Conservation (phyloP, 495 filamentous ascomycete species). For the Amphirosellinia nigrospora region DNA sequence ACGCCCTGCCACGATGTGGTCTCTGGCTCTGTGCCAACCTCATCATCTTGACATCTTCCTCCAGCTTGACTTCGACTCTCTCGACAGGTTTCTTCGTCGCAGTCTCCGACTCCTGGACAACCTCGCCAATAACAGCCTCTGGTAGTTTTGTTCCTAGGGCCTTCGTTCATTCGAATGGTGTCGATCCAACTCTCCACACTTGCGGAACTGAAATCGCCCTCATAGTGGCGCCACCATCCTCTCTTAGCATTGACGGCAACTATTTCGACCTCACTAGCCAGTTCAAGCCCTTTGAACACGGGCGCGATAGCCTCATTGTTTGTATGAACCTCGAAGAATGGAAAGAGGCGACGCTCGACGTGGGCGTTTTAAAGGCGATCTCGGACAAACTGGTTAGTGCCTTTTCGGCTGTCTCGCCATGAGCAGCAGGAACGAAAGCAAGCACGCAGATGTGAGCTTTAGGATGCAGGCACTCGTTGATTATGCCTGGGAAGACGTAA, state of each 20-base stretch:
- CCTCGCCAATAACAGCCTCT: constrained; percentile 68
- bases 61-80: constrained; percentile 39
- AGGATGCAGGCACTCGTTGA: constrained; percentile 71
- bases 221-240: constrained; percentile 82
- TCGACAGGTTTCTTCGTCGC: constrained; percentile 46
- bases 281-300: constrained; percentile 66
- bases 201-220: constrained; percentile 61
- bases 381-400: constrained; percentile 73
- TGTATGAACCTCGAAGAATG: constrained; percentile 76
- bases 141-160: constrained; percentile 80
- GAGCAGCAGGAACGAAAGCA: constrained; percentile 68
- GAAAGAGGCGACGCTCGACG: constrained; percentile 73
- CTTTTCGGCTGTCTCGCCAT: constrained; percentile 58
- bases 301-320: constrained; percentile 62
- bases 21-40: constrained; percentile 30
- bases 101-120: constrained; percentile 54
- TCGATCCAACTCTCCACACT: constrained; percentile 87
- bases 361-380: constrained; percentile 74
- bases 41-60: constrained; percentile 37
- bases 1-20: constrained; percentile 31
- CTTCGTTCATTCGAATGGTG: constrained; percentile 83
- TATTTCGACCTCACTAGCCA: constrained; percentile 66
- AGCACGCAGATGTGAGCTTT: constrained; percentile 88
- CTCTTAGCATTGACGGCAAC: constrained; percentile 84
- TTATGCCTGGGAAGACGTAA: constrained; percentile 64